phyloP scores from a whole-genome alignment of 305 asterid genomes.

The Euphrasia arctica region DNA sequence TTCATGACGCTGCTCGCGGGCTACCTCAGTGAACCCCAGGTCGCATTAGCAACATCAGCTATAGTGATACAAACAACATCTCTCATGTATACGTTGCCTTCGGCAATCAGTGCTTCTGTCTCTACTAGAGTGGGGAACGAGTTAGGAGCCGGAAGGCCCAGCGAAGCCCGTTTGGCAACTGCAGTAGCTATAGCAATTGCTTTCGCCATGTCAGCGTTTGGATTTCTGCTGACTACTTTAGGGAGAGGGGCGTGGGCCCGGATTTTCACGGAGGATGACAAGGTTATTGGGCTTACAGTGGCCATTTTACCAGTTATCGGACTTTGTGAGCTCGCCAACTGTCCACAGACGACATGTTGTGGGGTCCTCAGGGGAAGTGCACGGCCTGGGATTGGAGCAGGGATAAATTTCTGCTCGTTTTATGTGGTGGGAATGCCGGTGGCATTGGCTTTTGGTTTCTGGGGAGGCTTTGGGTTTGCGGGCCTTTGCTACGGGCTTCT shows the following conservation, averaged over 20 bases:
- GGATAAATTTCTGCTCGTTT: constrained; percentile 75
- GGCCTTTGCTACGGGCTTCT: constrained; percentile 92
- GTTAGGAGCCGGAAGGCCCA: constrained; percentile 82
- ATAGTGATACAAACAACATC: constrained; percentile 91
- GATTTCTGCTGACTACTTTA: constrained; percentile 60
- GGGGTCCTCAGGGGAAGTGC: constrained; percentile 92
- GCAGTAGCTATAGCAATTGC: constrained; percentile 60
- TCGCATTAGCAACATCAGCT: constrained; percentile 79
- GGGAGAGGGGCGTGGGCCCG: constrained; percentile 75
- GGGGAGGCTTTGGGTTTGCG: constrained; percentile 57
- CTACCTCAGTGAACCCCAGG: constrained; percentile 70
- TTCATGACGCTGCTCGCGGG: constrained; percentile 84
- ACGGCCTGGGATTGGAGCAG: constrained; percentile 70
- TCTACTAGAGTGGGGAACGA: constrained; percentile 83
- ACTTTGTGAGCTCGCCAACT: constrained; percentile 83
- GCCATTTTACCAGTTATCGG: constrained; percentile 76
- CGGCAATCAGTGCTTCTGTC: constrained; percentile 78
- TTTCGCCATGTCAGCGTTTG: constrained; percentile 52
- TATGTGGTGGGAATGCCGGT: constrained; percentile 84
- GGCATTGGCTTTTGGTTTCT: constrained; percentile 65
- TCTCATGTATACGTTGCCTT: constrained; percentile 84
- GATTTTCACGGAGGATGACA: constrained; percentile 59
- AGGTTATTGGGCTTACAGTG: constrained; percentile 60
- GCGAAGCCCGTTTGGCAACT: constrained; percentile 65
- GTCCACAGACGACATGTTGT: constrained; percentile 88